Conservation (phyloP, 305 asterid genomes). For the Lippia alba region DNA sequence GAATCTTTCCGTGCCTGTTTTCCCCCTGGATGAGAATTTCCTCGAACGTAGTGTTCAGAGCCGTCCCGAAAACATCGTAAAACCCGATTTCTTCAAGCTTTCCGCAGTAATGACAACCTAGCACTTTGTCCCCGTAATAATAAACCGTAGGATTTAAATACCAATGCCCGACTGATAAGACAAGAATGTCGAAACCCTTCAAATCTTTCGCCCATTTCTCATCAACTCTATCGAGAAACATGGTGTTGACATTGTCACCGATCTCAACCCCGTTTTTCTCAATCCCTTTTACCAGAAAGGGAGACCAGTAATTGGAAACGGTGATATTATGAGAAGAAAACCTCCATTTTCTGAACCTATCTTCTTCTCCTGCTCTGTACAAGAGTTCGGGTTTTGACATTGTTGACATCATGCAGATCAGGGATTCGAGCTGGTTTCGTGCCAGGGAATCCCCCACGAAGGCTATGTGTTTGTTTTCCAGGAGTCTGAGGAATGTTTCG, state of each 20-base stretch:
- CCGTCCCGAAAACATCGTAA: constrained; percentile 58
- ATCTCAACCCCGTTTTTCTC: constrained; percentile 45
- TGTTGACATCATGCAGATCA: constrained; percentile 66
- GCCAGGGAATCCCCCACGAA: constrained; percentile 92
- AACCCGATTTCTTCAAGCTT: constrained; percentile 68
- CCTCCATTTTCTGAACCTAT: constrained; percentile 72
- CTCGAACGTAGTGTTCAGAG: constrained; percentile 53
- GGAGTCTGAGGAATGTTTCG: constrained; percentile 48
- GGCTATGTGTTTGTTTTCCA: constrained; percentile 64
- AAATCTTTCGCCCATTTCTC: constrained; percentile 71
- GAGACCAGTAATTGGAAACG: constrained; percentile 83
- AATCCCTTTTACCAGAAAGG: constrained; percentile 72
- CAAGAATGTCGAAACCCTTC: constrained; percentile 50
- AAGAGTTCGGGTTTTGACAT: constrained; percentile 56
- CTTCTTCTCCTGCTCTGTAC: constrained; percentile 57
- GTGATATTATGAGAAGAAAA: constrained; percentile 51
- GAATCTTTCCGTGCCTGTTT: not conserved
- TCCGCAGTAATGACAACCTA: constrained; percentile 68
- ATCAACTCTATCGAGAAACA: constrained; percentile 58
- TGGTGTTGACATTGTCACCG: constrained; percentile 42
- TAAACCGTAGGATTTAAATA: constrained; percentile 59
- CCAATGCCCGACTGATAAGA: constrained; percentile 80
- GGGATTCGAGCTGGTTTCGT: constrained; percentile 79
- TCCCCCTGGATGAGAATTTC: constrained; percentile 40
- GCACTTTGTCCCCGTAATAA: constrained; percentile 38